Base-by-base conservation (phyloP, 2,329 filamentous ascomycete genomes). In the Stemphylium vesicarium region DNA sequence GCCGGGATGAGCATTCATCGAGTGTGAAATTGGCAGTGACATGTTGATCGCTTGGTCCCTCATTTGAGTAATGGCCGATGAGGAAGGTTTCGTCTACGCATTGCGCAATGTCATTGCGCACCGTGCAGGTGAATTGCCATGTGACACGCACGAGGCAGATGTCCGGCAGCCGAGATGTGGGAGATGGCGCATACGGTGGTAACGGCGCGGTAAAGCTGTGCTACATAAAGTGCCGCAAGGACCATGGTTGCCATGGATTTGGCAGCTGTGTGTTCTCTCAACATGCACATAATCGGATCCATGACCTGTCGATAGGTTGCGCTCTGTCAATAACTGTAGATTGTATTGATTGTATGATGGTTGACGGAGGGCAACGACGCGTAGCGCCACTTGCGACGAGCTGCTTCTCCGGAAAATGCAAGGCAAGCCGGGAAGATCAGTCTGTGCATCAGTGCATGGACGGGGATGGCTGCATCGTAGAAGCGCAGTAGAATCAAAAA, bases 111-210 rank as follows among this genome's bases (percentile, higher is more conserved):
- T 16, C 24, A 10, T 52, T 46, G 41, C 53, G 42, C 48, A 42
- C 24, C 22, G 16, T 39, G 53, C 42, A 38, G 22, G 47, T 39
- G 48, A 26, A 32, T 36, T 50, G 44, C 26, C 54, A 57, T 53
- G 50, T 40, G 50, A 53, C 12, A 29, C 13, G 39, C 54, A 57
- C 54, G 50, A 40, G 54, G 45, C 41, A 36, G 33, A 32, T 18
- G 49, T 16, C 44, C 44, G 31, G 24, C 39, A 42, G 43, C 50
- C 49, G 29, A 43, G 31, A 33, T 49, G 44, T 45, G 50, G 49
- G 44, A 53, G 37, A 40, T 40, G 54, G 54, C 44, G 50, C 44
- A 40, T 29, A 32, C 11, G 15, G 11, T 46, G 29, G 15, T 42
- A 47, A 35, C 22, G 39, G 35, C 37, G 12, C 33, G 37, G 44